These are phyloP conservation scores for Phytophthora crassamura DNA, from an alignment of 352 stramenopile species.

Conservation along the genomic window DNA sequence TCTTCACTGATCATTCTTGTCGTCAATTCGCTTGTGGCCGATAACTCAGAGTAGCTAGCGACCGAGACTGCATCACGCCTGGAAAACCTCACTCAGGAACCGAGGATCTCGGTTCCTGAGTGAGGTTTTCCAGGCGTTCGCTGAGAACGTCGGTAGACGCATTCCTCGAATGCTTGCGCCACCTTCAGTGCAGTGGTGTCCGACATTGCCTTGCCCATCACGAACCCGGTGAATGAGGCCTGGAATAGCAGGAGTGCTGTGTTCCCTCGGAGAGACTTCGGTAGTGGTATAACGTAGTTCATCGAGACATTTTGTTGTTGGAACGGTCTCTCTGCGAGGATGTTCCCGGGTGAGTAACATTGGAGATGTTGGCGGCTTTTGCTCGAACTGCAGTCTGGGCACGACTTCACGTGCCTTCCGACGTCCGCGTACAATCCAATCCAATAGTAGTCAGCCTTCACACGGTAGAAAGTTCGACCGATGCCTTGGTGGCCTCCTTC, in stretches of 20 bases:
- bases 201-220: slow-evolving; percentile 18
- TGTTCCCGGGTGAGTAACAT: slow-evolving; percentile 6
- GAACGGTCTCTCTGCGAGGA: slow-evolving; percentile 1
- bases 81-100: no score
- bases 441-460: slow-evolving; percentile 2
- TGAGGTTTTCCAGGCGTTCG: no score
- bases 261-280: slow-evolving; percentile 9
- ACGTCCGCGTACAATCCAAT: slow-evolving; percentile 9
- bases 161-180: slow-evolving; percentile 13
- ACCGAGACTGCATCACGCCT: slow-evolving; percentile 8
- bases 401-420: neutral
- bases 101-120: slow-evolving; percentile 17
- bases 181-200: slow-evolving; percentile 11
- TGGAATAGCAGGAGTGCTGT: slow-evolving; percentile 3
- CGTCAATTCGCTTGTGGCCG: slow-evolving; percentile 19
- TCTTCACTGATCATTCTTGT: slow-evolving; percentile 13
- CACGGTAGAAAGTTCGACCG: neutral
- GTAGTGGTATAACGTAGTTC: slow-evolving; percentile 1
- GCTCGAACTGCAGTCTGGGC: neutral
- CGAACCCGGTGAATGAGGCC: slow-evolving; percentile 14
- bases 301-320: no score
- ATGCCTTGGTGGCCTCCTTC: slow-evolving; percentile 15
- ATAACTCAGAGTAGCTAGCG: slow-evolving; percentile 14
- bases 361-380: slow-evolving; percentile 1
- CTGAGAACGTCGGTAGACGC: slow-evolving; percentile 18